These are phyloP conservation scores for Phytopythium oedochilum DNA, from an alignment of 352 stramenopile species.

Conservation along the genomic window DNA sequence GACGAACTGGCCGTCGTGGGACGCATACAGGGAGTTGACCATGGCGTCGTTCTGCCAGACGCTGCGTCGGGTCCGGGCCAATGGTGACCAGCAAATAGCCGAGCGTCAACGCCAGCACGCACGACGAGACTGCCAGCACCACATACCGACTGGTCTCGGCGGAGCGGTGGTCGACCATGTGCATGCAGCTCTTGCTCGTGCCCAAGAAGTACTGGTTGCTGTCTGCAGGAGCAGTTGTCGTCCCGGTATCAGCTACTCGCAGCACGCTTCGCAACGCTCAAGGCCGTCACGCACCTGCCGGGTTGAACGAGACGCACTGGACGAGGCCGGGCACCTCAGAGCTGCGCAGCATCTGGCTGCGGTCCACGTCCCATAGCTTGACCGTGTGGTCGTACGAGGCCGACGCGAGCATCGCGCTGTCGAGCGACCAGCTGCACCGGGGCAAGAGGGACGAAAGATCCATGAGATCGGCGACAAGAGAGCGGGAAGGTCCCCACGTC, in stretches of 20 bases:
- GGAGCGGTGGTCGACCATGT: conserved; percentile 67
- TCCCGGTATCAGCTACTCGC: no score
- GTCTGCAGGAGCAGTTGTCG: conserved; percentile 25
- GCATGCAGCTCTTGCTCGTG: conserved; percentile 75
- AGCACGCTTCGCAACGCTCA: no score
- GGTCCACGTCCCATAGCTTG: conserved; percentile 86
- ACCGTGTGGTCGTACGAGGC: conserved; percentile 86
- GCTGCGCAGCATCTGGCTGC: conserved; percentile 56
- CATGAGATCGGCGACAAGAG: no score
- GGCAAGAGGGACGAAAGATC: background rate
- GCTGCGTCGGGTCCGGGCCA: conserved; percentile 14
- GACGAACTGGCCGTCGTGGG: conserved; percentile 68
- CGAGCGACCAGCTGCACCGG: conserved; percentile 53
- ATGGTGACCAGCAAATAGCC: background rate
- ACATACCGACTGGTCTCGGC: conserved; percentile 24
- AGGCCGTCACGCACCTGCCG: no score
- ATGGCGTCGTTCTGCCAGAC: conserved; percentile 84
- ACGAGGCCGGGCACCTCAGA: conserved; percentile 74
- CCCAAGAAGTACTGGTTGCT: conserved; percentile 81
- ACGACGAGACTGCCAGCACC: background rate
- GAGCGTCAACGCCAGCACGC: background rate
- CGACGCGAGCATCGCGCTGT: conserved; percentile 68
- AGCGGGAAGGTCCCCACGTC: no score
- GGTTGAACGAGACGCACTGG: conserved; percentile 82
- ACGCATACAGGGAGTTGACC: conserved; percentile 83